These are phyloP conservation scores for Neopestalotiopsis rosae DNA, from an alignment of 2,329 filamentous ascomycete genomes.

Conservation along the genomic window DNA sequence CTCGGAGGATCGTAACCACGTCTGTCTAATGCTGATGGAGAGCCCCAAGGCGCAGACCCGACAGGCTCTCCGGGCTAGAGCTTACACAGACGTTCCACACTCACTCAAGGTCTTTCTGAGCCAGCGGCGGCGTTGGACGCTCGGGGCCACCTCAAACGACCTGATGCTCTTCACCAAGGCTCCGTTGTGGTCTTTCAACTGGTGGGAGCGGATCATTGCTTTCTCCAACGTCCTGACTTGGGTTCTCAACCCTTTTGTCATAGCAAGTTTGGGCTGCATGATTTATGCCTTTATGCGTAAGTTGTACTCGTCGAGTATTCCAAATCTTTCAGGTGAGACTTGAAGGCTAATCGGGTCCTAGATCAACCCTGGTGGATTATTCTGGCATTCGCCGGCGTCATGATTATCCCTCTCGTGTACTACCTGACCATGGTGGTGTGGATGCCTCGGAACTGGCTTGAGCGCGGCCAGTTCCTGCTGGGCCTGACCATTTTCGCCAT, in stretches of 20 bases:
- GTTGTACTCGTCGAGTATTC: neutral
- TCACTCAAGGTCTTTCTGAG: slow-evolving; percentile 52
- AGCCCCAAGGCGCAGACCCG: slow-evolving; percentile 49
- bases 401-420: slow-evolving; percentile 35
- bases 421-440: slow-evolving; percentile 33
- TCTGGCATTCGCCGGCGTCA: slow-evolving; percentile 32
- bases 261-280: slow-evolving; percentile 34
- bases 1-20: slow-evolving; percentile 56
- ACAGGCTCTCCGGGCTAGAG: slow-evolving; percentile 51
- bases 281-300: slow-evolving; percentile 27
- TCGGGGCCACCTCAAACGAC: slow-evolving; percentile 54
- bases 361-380: slow-evolving; percentile 29
- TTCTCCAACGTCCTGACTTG: slow-evolving; percentile 52
- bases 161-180: slow-evolving; percentile 52
- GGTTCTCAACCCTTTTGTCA: slow-evolving; percentile 51
- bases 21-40: slow-evolving; percentile 52
- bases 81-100: slow-evolving; percentile 52
- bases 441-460: slow-evolving; percentile 30
- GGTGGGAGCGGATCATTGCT: slow-evolving; percentile 50
- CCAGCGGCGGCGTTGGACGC: slow-evolving; percentile 54
- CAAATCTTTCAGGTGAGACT: neutral
- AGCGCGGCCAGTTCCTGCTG: slow-evolving; percentile 33
- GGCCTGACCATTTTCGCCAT: slow-evolving; percentile 34
- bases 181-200: slow-evolving; percentile 47
- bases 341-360: neutral